These are phyloP conservation scores for Scedosporium minutisporum DNA, from an alignment of 2,329 filamentous ascomycete genomes.

Conservation along the genomic window DNA sequence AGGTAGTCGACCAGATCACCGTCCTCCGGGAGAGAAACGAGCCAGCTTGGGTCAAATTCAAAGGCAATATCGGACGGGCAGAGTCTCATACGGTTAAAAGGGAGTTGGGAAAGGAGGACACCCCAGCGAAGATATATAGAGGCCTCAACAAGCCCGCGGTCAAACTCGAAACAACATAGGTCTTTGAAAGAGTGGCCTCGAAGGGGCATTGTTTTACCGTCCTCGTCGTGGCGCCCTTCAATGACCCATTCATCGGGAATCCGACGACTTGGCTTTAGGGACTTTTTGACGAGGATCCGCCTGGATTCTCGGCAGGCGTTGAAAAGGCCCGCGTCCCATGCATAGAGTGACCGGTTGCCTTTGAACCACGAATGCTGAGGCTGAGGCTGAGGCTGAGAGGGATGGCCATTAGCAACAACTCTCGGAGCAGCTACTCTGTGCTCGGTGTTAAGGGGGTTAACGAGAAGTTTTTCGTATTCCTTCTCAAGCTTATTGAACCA, in stretches of 20 bases:
- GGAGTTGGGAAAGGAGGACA: not conserved
- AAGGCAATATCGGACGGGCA: not conserved
- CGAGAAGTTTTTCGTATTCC: not conserved
- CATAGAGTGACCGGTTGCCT: not conserved
- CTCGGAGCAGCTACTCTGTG: too few species aligned
- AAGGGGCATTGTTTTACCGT: not conserved
- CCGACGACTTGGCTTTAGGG: not conserved
- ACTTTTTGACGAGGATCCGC: not conserved
- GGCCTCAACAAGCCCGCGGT: not conserved
- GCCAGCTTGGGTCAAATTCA: not conserved
- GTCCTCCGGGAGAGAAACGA: not conserved
- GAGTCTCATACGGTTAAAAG: too few species aligned
- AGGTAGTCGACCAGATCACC: not conserved
- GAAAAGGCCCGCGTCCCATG: not conserved
- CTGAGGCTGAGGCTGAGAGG: not conserved
- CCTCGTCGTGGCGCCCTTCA: too few species aligned
- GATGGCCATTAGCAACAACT: too few species aligned
- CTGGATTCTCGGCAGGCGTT: not conserved
- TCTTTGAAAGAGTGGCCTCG: not conserved
- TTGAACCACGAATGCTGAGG: not conserved
- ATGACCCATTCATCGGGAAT: too few species aligned
- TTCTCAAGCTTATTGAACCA: too few species aligned
- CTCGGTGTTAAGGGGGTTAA: not conserved
- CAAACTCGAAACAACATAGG: not conserved
- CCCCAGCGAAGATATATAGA: not conserved